Evolutionary conservation across 345 rosid genomes (phyloP), one percentile per base, ranked within the genome.

Genomic region (Pugionium dolabratum): DNA sequence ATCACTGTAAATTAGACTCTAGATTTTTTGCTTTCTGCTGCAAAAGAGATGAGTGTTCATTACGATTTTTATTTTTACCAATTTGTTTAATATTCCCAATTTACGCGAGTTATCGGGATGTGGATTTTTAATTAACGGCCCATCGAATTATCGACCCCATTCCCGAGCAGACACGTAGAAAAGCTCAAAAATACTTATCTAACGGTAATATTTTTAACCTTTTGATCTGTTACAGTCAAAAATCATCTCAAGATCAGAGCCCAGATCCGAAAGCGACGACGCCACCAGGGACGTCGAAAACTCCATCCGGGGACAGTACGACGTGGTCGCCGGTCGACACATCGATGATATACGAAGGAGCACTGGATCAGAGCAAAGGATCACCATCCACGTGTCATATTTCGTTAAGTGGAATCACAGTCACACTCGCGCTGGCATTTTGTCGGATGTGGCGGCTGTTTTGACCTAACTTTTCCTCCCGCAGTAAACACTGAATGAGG

Each of bases 321-420:
- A 36, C 50, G 3, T 70, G n/a, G 61, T 73, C 46, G 35, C 45
- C 32, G 41, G 75, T 30, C 34, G 78, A 86, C 67, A 37, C 71
- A 42, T 18, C 83, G 0, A 88, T 91, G 90, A 85, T 88, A 50
- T 91, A 91, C 49, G 88, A 85, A 61, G 97, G 96, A 4, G 79
- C 79, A 6, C 32, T 76, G 62, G 84, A 70, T 47, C 70, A 75
- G 26, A 84, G 82, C 41, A 66, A 72, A 58, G 84, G 81, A 51
- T 66, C 89, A 43, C 69, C 74, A 1, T 76, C 82, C 61, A 48
- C 79, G 39, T 66, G 27, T 41, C 33, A 7, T 44, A 48, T 72
- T 9, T 72, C 74, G 11, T 57, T 79, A 47, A 66, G 37, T 52
- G 75, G 70, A 9, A 10, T 78, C 60, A 44, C 75, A 3, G 29